Evolutionary conservation across 2,329 filamentous ascomycete species (phyloP).

Genomic region (Xylariaceae sp.): DNA sequence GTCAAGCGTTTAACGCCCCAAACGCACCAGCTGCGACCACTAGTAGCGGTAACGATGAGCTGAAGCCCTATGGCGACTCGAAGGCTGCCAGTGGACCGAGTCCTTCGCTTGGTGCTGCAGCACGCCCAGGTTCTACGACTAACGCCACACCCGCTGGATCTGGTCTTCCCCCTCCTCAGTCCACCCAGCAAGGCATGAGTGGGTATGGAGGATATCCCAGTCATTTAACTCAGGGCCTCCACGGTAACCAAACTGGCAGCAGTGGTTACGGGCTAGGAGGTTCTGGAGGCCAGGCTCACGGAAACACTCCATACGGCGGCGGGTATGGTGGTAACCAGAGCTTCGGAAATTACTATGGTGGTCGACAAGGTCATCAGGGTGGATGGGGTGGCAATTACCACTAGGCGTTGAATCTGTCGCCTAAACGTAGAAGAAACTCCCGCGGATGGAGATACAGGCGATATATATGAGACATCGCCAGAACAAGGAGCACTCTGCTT

Average conservation of each 20-base stretch:
- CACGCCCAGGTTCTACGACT: slow-evolving; percentile 64
- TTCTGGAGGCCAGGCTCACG: slow-evolving; percentile 57
- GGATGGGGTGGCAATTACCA: slow-evolving; percentile 68
- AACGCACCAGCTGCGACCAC: slow-evolving; percentile 52
- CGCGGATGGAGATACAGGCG: slow-evolving; percentile 26
- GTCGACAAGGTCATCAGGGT: slow-evolving; percentile 54
- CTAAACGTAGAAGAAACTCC: slow-evolving; percentile 26
- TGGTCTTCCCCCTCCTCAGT: slow-evolving; percentile 62
- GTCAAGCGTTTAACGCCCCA: slow-evolving; percentile 59
- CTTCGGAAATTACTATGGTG: slow-evolving; percentile 56
- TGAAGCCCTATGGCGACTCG: slow-evolving; percentile 64
- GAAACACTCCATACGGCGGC: slow-evolving; percentile 60
- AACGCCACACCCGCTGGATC: slow-evolving; percentile 59
- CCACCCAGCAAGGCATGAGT: slow-evolving; percentile 59
- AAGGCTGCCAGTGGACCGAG: slow-evolving; percentile 62
- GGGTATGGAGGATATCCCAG: slow-evolving; percentile 62
- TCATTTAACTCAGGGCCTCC: slow-evolving; percentile 59
- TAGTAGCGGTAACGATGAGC: slow-evolving; percentile 54
- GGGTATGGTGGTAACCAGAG: slow-evolving; percentile 55
- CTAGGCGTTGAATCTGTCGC: slow-evolving; percentile 34
- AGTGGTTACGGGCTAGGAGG: slow-evolving; percentile 61
- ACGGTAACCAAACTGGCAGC: slow-evolving; percentile 53
- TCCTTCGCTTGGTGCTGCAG: slow-evolving; percentile 59
- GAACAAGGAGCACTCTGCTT: slow-evolving; percentile 28
- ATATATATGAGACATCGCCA: slow-evolving; percentile 18